A percentile compares a stretch with the other conserved stretches of the same genome.
These are phyloP conservation scores for Myochromella boudieri DNA, from an alignment of 768 basidiomycete genomes.

Conservation along the genomic window DNA sequence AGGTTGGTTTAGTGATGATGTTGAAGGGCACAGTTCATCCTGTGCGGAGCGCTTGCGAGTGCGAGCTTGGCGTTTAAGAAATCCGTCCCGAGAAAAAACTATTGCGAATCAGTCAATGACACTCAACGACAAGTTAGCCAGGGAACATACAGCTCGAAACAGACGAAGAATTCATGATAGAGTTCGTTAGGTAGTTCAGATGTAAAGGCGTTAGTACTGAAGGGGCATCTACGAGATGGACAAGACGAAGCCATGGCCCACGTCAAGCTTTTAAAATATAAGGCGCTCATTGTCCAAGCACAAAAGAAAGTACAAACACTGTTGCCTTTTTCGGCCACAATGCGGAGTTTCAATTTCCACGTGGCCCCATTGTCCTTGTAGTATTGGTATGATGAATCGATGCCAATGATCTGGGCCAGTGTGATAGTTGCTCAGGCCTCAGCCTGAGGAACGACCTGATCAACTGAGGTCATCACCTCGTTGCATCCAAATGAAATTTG, in stretches of 20 bases:
- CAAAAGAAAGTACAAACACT: slow-evolving; percentile 26
- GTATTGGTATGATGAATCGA: slow-evolving; percentile 1
- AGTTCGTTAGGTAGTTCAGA: slow-evolving; percentile 20
- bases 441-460: too few species aligned
- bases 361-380: slow-evolving; percentile 11
- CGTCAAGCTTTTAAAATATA: slow-evolving; percentile 8
- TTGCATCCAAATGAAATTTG: too few species aligned
- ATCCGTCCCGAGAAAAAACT: slow-evolving; percentile 34
- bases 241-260: slow-evolving; percentile 20
- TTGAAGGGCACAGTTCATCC: slow-evolving; percentile 13
- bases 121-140: neutral
- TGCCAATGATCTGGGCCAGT: too few species aligned
- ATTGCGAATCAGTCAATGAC: slow-evolving; percentile 4
- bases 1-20: slow-evolving; percentile 17
- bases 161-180: slow-evolving; percentile 24
- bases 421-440: too few species aligned
- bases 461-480: too few species aligned
- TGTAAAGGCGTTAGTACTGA: slow-evolving; percentile 14
- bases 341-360: slow-evolving; percentile 16
- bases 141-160: slow-evolving; percentile 28
- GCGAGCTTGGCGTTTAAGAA: slow-evolving; percentile 30
- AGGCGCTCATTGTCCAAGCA: slow-evolving; percentile 19
- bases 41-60: slow-evolving; percentile 18
- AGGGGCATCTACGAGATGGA: slow-evolving; percentile 10
- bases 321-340: slow-evolving; percentile 26